Percentiles rank a stretch among this genome's conserved stretches.
Evolutionary conservation across 192 early-diverging fungal species (phyloP).

Genomic region (Backusella luteola): DNA sequence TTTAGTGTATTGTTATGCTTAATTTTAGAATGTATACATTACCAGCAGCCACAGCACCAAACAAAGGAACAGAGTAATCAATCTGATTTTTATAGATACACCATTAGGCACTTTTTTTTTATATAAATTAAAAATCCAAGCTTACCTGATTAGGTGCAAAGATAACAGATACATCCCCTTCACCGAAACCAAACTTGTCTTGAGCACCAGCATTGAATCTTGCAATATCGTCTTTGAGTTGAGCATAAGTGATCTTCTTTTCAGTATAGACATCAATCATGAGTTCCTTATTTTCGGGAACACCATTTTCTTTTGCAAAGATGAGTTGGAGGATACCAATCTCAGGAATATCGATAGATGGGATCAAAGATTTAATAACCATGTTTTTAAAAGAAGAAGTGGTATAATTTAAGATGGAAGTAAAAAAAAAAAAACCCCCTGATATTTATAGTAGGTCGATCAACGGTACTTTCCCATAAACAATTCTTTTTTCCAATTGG

Average conservation of each 20-base stretch:
- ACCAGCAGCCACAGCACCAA: conserved; percentile 39
- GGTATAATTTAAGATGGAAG: neutral
- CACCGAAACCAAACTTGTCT: conserved; percentile 52
- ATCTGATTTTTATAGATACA: conserved; percentile 11
- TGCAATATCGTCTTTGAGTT: conserved; percentile 43
- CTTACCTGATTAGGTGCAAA: conserved; percentile 34
- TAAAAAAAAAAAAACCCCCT: neutral
- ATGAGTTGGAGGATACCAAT: neutral
- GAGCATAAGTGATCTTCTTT: conserved; percentile 43
- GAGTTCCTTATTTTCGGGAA: conserved; percentile 30
- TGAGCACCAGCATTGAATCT: conserved; percentile 50
- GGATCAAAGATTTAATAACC: neutral
- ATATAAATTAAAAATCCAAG: neutral
- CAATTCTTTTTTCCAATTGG: neutral
- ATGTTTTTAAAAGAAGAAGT: neutral
- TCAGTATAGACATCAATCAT: conserved; percentile 53
- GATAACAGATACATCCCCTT: conserved; percentile 66
- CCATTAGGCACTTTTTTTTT: neutral
- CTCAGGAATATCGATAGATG: neutral
- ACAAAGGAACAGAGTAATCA: conserved; percentile 30
- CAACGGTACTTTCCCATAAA: neutral
- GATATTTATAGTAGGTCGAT: conserved; percentile 1
- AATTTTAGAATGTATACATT: neutral
- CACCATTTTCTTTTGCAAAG: neutral
- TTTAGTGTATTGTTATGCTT: neutral